These are phyloP conservation scores for Diaporthe sp. DNA, from an alignment of 2,329 filamentous ascomycete species.

Conservation along the genomic window DNA sequence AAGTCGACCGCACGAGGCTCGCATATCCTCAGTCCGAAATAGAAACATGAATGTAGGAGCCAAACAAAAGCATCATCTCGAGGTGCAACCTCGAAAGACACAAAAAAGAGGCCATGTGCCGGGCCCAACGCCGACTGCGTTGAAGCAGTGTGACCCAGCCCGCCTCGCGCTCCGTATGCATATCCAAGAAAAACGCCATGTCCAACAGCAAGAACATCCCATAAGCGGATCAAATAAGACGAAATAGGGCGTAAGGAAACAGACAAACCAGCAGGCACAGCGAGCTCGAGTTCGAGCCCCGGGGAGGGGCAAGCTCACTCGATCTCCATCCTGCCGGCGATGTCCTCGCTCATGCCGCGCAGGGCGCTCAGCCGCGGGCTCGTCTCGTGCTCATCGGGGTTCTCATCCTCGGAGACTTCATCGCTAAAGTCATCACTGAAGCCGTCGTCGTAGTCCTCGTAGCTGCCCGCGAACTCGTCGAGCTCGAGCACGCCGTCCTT, in stretches of 20 bases:
- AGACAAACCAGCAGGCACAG: background rate
- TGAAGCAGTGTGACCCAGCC: constrained; percentile 28
- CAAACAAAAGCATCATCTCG: background rate
- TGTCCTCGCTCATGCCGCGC: constrained; percentile 71
- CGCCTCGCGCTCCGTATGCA: constrained; percentile 14
- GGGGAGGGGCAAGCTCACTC: constrained; percentile 43
- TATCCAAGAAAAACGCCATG: background rate
- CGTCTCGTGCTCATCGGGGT: constrained; percentile 46
- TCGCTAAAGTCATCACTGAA: constrained; percentile 50
- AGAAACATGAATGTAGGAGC: background rate
- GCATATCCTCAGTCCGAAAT: background rate
- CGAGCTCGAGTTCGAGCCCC: background rate
- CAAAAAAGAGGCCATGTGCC: background rate
- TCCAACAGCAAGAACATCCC: background rate
- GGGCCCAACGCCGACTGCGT: constrained; percentile 13
- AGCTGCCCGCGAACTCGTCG: constrained; percentile 57
- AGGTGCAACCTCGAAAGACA: background rate
- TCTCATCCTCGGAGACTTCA: constrained; percentile 48
- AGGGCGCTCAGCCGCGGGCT: constrained; percentile 52
- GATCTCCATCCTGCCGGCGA: constrained; percentile 72
- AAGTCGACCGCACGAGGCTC: background rate
- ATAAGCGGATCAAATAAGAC: background rate
- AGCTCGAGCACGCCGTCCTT: constrained; percentile 68
- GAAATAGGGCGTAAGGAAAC: background rate
- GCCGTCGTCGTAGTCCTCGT: constrained; percentile 60